These are phyloP conservation scores for Phytophthora pluvialis DNA, from an alignment of 352 stramenopile species.

Conservation along the genomic window DNA sequence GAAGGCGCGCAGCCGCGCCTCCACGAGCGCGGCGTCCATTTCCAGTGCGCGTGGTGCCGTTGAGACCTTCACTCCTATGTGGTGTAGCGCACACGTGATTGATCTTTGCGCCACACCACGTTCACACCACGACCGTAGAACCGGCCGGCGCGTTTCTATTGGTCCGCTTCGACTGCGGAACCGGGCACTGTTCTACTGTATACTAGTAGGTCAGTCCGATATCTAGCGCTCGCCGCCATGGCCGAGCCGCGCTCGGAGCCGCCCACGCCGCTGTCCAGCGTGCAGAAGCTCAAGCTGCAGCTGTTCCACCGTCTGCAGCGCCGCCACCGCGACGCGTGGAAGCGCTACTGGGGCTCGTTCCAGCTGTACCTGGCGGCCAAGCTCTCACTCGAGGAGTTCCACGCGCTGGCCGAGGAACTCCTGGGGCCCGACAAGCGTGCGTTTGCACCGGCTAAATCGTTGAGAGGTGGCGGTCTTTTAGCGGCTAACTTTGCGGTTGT, in stretches of 20 bases:
- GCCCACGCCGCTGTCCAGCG: conserved; percentile 19
- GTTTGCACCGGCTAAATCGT: conserved; percentile 1
- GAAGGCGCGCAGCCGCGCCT: conserved; percentile 68
- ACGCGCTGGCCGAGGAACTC: conserved; percentile 49
- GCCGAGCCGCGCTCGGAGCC: conserved; percentile 6
- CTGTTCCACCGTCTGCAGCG: conserved; percentile 69
- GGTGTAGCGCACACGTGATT: conserved; percentile 15
- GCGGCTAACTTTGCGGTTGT: not conserved
- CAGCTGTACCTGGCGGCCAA: conserved; percentile 63
- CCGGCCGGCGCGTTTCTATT: conserved; percentile 21
- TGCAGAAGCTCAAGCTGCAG: conserved; percentile 68
- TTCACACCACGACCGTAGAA: conserved; percentile 7
- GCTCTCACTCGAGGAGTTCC: conserved; percentile 64
- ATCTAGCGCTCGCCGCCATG: conserved; percentile 14
- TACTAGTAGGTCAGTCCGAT: not conserved
- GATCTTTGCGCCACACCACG: conserved; percentile 14
- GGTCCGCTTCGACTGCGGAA: not conserved
- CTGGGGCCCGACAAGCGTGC: conserved; percentile 57
- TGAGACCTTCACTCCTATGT: conserved; percentile 13
- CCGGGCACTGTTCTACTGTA: not conserved
- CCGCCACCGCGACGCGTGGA: conserved; percentile 55
- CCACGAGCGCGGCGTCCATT: conserved; percentile 43
- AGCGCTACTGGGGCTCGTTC: conserved; percentile 64
- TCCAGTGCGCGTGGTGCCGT: not conserved
- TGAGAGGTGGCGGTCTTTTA: not conserved